phyloP scores from a whole-genome alignment of 2,329 filamentous ascomycete genomes.

The Pyrenochaeta sp. region DNA sequence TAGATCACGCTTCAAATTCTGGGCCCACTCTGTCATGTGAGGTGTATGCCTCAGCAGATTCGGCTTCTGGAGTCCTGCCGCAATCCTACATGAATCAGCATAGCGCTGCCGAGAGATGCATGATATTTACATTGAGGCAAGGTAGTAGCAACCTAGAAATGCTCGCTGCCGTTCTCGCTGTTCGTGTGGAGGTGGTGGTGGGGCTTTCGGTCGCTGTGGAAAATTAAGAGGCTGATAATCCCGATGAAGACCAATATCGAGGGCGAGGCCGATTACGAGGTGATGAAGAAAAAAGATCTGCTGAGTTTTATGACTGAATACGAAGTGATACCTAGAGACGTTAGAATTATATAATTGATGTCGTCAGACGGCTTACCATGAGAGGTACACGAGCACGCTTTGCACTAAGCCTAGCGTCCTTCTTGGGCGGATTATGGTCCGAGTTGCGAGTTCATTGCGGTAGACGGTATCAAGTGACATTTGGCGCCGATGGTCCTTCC shows the following conservation, averaged over 20 bases:
- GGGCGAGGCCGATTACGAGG: slow-evolving; percentile 39
- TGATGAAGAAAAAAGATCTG: slow-evolving; percentile 45
- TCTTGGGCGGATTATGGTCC: slow-evolving; percentile 40
- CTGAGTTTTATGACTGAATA: slow-evolving; percentile 48
- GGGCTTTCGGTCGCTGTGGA: slow-evolving; percentile 19
- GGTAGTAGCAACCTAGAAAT: slow-evolving; percentile 45
- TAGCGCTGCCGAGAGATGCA: too few species aligned
- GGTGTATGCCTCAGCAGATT: slow-evolving; percentile 41
- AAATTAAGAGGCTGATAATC: slow-evolving; percentile 26
- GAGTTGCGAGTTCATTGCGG: slow-evolving; percentile 42
- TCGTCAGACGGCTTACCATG: slow-evolving; percentile 30
- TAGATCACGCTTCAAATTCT: slow-evolving; percentile 21
- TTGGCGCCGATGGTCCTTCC: slow-evolving; percentile 36
- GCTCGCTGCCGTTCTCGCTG: slow-evolving; percentile 40
- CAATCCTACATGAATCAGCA: slow-evolving; percentile 29
- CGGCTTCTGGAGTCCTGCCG: slow-evolving; percentile 40
- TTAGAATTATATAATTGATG: slow-evolving; percentile 4
- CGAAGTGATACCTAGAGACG: slow-evolving; percentile 41
- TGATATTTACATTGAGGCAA: slow-evolving; percentile 39
- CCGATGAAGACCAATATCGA: slow-evolving; percentile 43
- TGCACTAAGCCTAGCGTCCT: slow-evolving; percentile 42
- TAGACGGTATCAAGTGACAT: slow-evolving; percentile 37
- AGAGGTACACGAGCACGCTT: slow-evolving; percentile 45
- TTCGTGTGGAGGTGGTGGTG: slow-evolving; percentile 19
- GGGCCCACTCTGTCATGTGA: slow-evolving; percentile 40